A percentile compares a stretch with the other conserved stretches of the same genome.
phyloP scores from a whole-genome alignment of 2,329 filamentous ascomycete species.

The Colletotrichum gloeosporioides region DNA sequence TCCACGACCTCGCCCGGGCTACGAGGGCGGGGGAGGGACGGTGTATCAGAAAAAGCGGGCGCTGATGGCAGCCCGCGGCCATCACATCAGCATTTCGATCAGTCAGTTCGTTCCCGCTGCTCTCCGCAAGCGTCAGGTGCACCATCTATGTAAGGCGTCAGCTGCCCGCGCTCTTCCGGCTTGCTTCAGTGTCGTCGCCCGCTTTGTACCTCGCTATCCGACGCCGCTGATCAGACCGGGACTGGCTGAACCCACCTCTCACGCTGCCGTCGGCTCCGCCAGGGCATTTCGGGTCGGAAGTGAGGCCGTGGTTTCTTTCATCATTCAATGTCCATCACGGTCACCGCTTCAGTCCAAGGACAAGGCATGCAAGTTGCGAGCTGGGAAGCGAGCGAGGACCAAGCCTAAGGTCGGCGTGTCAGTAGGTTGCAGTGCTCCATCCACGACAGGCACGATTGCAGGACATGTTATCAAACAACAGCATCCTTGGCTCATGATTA shows the following conservation, averaged over 20 bases:
- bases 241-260: not conserved
- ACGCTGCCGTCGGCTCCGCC: not conserved
- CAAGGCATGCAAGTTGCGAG: not conserved
- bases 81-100: not conserved
- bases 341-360: not conserved
- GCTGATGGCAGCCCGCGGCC: not conserved
- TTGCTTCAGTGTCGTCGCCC: not conserved
- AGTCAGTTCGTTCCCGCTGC: not conserved
- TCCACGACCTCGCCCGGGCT: not conserved
- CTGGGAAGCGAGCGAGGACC: not conserved
- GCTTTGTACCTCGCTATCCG: not conserved
- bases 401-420: not conserved
- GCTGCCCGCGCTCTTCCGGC: not conserved
- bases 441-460: not conserved
- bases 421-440: not conserved
- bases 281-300: not conserved
- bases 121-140: not conserved
- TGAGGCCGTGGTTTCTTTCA: not conserved
- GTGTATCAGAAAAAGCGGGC: constrained; percentile 15
- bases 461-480: not conserved
- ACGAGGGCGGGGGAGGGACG: not conserved
- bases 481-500: not conserved
- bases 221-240: not conserved
- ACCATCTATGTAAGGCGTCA: not conserved
- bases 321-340: not conserved